Base-by-base conservation (phyloP, 2,329 filamentous ascomycete species). In the Epichloe gansuensis region DNA sequence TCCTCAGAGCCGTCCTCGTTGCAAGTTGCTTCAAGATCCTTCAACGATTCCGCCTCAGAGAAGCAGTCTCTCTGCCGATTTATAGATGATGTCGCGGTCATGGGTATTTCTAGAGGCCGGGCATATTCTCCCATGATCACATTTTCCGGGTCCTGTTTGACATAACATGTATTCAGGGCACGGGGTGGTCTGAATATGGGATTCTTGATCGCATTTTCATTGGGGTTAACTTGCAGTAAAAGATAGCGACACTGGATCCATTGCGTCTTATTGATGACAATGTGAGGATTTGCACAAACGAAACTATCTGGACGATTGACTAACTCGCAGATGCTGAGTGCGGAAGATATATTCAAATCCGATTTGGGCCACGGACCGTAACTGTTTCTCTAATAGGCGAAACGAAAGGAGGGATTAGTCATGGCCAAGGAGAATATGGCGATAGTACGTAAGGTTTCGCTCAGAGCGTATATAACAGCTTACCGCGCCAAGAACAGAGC, bases 171-270 rank as follows among this genome's bases (percentile, higher is more conserved):
- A 2, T 46, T 43, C 3, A 48, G 39, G 7, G 51, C 43, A 9
- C 11, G 45, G 12, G 37, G 9, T 5, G 54, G 54, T 34, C 53
- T 52, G 2, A 55, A 56, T 6, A 58, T 56, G 15, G 58, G 54
- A 17, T 55, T 52, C 3, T 42, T 17, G 4, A 44, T 46, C 0
- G 59, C 55, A 39, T 52, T 42, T 1, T 12, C 1, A 1, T 50
- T 53, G n/a, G 60, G 57, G 1, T 54, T 13, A 3, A 63, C 59
- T 13, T 58, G 50, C 21, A 74, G 80, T 58, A 95, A 87, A 2
- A 96, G 74, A 66, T 94, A 95, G 44, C 90, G 80, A 28, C 88
- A 90, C 62, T 94, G 89, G 54, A 95, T 90, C 91, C 91, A 96
- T 61, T 94, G 85, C 9, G 85, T 70, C 45, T 89, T 74, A 28